Base-by-base conservation (phyloP, 2,329 filamentous ascomycete genomes). In the Colletotrichum neosansevieriae region DNA sequence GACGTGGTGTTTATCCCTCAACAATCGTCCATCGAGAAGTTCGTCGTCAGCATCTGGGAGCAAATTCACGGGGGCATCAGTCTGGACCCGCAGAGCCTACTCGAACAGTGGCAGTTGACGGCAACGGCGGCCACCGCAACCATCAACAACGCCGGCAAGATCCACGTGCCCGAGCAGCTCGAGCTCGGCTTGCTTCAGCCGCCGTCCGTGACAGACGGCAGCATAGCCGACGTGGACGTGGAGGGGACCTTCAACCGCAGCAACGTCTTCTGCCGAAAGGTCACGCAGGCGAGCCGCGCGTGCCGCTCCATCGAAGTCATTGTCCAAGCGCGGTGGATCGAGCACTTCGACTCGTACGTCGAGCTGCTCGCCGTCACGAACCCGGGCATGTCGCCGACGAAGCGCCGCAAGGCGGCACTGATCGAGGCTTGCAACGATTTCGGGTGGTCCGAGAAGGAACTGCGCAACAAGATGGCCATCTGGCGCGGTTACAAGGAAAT, bases 401-500 rank as follows among this genome's bases (percentile, higher is more conserved):
- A 86, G 69, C 81, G 84, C 57, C 82, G 83, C 62, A 87, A 86
- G 76, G 77, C 80, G 2, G 84, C 83, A 0, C 78, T 88, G 12
- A 82, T 82, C 64, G 84, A 87, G 72, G 85, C 86, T 0, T 88
- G 85, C 70, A 76, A 80, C 12, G 81, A 84, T 56, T 86, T 88
- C 66, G 80, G 80, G 2, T 88, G 86, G 86, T 80, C 83, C 4
- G 86, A 88, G 71, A 88, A 88, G 71, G 86, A 88, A 67, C 73
- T 88, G 17, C 81, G 86, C 12, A 88, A 88, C 71, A 78, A 76
- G 68, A 78, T 77, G 76, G 75, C 76, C 11, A 72, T 88, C 63
- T 88, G 86, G 86, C 82, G 85, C 59, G 86, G 86, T 11, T 89
- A 88, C 73, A 83, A 86, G 70, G 85, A 88, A 73, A 87, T 89